Evolutionary conservation across 1,284 basidiomycete genomes (phyloP).

Genomic region (Ganoderma sp.): DNA sequence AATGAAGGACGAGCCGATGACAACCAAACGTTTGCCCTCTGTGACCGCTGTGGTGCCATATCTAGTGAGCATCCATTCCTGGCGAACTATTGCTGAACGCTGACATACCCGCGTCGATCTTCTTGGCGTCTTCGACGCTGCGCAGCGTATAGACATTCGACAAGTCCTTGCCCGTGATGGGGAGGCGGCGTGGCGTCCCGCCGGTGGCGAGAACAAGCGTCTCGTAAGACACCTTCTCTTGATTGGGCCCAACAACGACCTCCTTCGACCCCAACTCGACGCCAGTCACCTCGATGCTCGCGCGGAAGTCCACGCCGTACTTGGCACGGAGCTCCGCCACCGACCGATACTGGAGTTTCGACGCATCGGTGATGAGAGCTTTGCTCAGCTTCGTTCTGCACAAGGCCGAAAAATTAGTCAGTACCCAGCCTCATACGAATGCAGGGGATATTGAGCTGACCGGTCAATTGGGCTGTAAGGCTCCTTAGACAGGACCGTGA

Average conservation of each 20-base stretch:
- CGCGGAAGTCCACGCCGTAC: slow-evolving; percentile 78
- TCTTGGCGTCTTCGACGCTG: slow-evolving; percentile 74
- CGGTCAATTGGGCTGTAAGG: slow-evolving; percentile 86
- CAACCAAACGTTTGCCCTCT: slow-evolving; percentile 79
- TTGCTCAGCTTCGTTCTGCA: slow-evolving; percentile 89
- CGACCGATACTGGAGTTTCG: slow-evolving; percentile 79
- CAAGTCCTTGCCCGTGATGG: slow-evolving; percentile 79
- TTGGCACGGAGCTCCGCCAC: slow-evolving; percentile 81
- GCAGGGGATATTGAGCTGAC: slow-evolving; percentile 43
- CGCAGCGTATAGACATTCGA: slow-evolving; percentile 84
- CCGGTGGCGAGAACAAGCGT: slow-evolving; percentile 79
- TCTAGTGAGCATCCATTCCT: slow-evolving; percentile 13
- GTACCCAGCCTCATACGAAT: not conserved
- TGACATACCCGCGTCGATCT: slow-evolving; percentile 70
- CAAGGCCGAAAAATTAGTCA: not conserved
- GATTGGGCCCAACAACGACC: slow-evolving; percentile 63
- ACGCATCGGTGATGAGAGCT: slow-evolving; percentile 77
- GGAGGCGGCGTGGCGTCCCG: slow-evolving; percentile 70
- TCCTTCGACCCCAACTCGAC: slow-evolving; percentile 68
- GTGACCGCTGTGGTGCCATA: slow-evolving; percentile 38
- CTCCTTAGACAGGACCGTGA: slow-evolving; percentile 85
- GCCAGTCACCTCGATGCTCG: slow-evolving; percentile 72
- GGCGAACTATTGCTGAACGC: not conserved
- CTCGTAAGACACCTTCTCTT: slow-evolving; percentile 70
- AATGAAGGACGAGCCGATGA: slow-evolving; percentile 93